These are phyloP conservation scores for Leishmania martiniquensis DNA, from an alignment of 208 protist species.

Conservation along the genomic window DNA sequence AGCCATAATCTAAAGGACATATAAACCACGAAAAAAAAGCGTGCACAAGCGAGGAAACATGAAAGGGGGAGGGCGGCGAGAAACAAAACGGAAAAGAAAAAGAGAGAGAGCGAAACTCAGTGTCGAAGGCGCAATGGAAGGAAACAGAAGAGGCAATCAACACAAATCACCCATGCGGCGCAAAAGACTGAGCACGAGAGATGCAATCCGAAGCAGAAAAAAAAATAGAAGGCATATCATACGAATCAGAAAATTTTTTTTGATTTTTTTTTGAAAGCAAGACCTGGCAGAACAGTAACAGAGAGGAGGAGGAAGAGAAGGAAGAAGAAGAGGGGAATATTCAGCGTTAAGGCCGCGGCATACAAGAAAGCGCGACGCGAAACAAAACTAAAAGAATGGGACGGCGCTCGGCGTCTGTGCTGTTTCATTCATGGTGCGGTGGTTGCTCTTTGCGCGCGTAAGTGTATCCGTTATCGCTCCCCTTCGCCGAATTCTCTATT, in stretches of 20 bases:
- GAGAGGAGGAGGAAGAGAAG: not conserved
- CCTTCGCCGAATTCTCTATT: not conserved
- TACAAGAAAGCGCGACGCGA: not conserved
- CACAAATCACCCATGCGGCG: not conserved
- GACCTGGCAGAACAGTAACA: not conserved
- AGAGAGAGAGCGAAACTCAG: not conserved
- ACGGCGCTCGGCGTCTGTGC: not conserved
- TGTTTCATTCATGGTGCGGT: slow-evolving; percentile 1
- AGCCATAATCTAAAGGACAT: no score
- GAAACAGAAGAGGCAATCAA: not conserved
- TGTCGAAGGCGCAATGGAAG: not conserved
- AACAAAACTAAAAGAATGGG: not conserved
- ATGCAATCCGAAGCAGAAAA: not conserved
- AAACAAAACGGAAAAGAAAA: not conserved
- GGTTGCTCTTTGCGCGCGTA: not conserved
- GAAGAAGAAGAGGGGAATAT: not conserved
- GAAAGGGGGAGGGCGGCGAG: not conserved
- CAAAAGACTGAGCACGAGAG: slow-evolving; percentile 3
- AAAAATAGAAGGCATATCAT: not conserved
- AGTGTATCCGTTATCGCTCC: slow-evolving; percentile 2
- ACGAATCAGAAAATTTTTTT: not conserved
- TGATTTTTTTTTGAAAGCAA: no score
- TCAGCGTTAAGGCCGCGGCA: not conserved
- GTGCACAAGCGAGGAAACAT: not conserved
- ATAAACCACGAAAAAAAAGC: no score